Conservation (phyloP, 2,329 filamentous ascomycete genomes). For the Fusarium stilboides region DNA sequence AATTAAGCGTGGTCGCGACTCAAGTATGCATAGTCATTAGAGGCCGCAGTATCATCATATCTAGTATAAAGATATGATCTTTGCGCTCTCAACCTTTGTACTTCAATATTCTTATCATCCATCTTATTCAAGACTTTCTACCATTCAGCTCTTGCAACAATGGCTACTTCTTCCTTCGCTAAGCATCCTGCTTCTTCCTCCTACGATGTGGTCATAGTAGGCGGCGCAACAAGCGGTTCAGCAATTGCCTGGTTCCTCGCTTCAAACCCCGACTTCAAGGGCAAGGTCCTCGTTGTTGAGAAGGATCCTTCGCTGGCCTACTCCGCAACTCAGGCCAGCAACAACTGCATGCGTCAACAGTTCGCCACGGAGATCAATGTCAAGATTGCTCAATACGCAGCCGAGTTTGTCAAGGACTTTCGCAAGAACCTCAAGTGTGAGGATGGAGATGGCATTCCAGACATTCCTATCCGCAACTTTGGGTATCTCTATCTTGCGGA, state of each 20-base stretch:
- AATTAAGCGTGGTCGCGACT: background rate
- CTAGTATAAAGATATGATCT: background rate
- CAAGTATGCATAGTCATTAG: no score
- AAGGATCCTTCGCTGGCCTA: constrained; percentile 9
- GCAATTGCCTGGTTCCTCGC: constrained; percentile 29
- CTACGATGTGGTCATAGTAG: constrained; percentile 24
- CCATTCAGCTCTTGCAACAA: background rate
- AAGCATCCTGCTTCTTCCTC: background rate
- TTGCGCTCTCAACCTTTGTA: background rate
- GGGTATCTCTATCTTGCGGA: constrained; percentile 29
- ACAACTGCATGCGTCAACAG: constrained; percentile 33
- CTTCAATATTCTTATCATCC: background rate
- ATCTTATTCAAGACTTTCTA: background rate
- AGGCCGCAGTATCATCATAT: background rate
- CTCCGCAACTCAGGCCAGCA: constrained; percentile 30
- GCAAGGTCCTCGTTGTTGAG: constrained; percentile 24
- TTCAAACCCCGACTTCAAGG: constrained; percentile 25
- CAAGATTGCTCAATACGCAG: constrained; percentile 26
- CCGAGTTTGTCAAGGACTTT: constrained; percentile 23
- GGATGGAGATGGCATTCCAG: background rate
- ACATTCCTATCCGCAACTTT: constrained; percentile 26
- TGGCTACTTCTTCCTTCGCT: constrained; percentile 1
- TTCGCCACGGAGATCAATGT: constrained; percentile 29
- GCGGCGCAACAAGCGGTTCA: constrained; percentile 29
- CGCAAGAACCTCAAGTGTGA: constrained; percentile 17